These are phyloP conservation scores for Bremia lactucae DNA, from an alignment of 352 stramenopile genomes.

Conservation along the genomic window DNA sequence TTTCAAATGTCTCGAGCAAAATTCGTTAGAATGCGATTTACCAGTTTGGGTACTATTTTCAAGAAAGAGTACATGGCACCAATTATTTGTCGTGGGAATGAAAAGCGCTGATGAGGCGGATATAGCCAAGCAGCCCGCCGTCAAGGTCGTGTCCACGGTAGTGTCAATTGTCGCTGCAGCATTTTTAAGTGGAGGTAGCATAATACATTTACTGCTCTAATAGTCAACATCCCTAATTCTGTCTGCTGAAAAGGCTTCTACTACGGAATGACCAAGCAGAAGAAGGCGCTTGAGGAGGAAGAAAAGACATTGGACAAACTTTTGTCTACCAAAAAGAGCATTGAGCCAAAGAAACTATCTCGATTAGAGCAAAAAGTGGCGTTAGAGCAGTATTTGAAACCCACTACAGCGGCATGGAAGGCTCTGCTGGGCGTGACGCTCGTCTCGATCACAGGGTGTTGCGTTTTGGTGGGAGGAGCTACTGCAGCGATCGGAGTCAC, in stretches of 20 bases:
- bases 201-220: neutral
- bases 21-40: constrained; percentile 26
- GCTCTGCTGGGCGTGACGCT: constrained; percentile 40
- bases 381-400: constrained; percentile 26
- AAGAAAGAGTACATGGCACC: too few relatives aligned
- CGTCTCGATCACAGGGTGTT: constrained; percentile 30
- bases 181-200: constrained; percentile 36
- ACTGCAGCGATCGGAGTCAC: constrained; percentile 24
- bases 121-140: constrained; percentile 3
- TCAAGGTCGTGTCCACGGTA: constrained; percentile 14
- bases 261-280: constrained; percentile 38
- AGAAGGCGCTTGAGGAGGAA: constrained; percentile 27
- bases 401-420: constrained; percentile 29
- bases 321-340: constrained; percentile 9
- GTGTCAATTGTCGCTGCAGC: constrained; percentile 28
- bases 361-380: constrained; percentile 31
- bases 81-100: too few relatives aligned
- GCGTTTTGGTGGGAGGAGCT: constrained; percentile 24
- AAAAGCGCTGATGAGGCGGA: too few relatives aligned
- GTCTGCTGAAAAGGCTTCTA: constrained; percentile 39
- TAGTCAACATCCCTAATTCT: neutral
- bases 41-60: constrained; percentile 55
- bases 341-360: constrained; percentile 18
- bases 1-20: neutral
- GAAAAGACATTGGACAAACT: constrained; percentile 13